Conservation (phyloP, 345 rosid genomes). For the Tarenaya hassleriana region DNA sequence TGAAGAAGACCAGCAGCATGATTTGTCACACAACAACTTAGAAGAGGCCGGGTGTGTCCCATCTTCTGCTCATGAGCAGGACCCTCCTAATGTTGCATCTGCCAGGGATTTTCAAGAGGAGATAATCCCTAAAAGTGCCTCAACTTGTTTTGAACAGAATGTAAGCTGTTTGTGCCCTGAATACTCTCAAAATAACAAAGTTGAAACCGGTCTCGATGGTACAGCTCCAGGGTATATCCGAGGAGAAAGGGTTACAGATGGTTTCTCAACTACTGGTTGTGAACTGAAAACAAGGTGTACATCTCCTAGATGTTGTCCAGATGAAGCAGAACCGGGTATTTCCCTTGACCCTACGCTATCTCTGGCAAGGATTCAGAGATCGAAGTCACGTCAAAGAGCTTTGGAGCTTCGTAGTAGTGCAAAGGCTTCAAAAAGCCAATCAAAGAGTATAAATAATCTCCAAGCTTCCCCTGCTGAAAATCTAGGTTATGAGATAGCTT, state of each 20-base stretch:
- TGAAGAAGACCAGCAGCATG: constrained; percentile 30
- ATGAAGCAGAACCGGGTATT: constrained; percentile 27
- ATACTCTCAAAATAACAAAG: constrained; percentile 12
- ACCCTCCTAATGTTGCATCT: constrained; percentile 33
- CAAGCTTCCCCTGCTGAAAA: constrained; percentile 20
- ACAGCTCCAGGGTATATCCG: constrained; percentile 23
- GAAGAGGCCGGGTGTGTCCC: constrained; percentile 21
- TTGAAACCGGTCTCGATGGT: constrained; percentile 13
- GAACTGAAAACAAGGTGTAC: constrained; percentile 31
- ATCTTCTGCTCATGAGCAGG: constrained; percentile 29
- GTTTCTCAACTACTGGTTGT: constrained; percentile 27
- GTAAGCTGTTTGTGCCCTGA: constrained; percentile 5
- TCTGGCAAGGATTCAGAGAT: constrained; percentile 59
- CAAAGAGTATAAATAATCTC: constrained; percentile 23
- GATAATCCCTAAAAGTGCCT: constrained; percentile 28
- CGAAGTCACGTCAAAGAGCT: constrained; percentile 68
- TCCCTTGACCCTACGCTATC: constrained; percentile 37
- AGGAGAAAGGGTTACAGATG: constrained; percentile 18
- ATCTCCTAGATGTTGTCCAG: constrained; percentile 41
- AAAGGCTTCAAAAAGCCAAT: constrained; percentile 35
- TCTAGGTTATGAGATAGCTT: constrained; percentile 33
- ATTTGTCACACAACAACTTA: constrained; percentile 23
- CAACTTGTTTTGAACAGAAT: constrained; percentile 16
- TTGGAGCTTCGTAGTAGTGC: constrained; percentile 59
- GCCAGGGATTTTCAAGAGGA: constrained; percentile 41